A percentile compares a stretch with the other conserved stretches of the same genome.
phyloP scores from a whole-genome alignment of 2,329 filamentous ascomycete species.

The Immersiporthe knoxdaviesiana region DNA sequence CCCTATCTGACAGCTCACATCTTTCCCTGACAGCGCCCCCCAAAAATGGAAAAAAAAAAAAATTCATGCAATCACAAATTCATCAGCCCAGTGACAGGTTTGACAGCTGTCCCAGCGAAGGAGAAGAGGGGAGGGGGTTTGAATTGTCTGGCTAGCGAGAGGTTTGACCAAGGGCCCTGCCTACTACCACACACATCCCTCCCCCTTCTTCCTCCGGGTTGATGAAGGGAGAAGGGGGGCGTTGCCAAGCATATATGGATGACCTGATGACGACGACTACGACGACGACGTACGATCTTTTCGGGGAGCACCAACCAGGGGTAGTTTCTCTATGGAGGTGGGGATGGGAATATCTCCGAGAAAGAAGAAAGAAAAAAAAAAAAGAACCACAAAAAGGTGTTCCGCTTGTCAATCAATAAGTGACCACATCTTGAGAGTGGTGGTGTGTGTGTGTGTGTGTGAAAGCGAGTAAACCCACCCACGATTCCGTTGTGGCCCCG shows the following conservation, averaged over 20 bases:
- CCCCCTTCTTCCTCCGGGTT: neutral
- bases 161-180: neutral
- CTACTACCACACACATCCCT: no score
- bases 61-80: conserved; percentile 25
- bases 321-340: neutral
- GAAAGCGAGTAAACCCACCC: neutral
- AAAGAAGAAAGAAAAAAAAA: no score
- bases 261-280: neutral
- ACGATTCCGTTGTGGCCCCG: neutral
- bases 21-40: neutral
- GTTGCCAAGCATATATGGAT: conserved; percentile 5
- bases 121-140: no score
- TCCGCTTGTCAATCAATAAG: neutral
- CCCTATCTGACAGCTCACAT: conserved; percentile 28
- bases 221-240: neutral
- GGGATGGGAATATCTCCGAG: neutral
- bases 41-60: no score
- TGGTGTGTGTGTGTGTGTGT: neutral
- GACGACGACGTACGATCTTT: neutral
- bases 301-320: neutral
- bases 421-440: neutral
- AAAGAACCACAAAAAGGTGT: neutral
- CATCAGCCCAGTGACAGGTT: conserved; percentile 26
- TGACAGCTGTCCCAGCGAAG: conserved; percentile 22
- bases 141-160: conserved; percentile 4